Percentiles rank a stretch among this genome's conserved stretches.
Conservation (phyloP, 2,329 filamentous ascomycete species). For the Rachicladosporium sp. region DNA sequence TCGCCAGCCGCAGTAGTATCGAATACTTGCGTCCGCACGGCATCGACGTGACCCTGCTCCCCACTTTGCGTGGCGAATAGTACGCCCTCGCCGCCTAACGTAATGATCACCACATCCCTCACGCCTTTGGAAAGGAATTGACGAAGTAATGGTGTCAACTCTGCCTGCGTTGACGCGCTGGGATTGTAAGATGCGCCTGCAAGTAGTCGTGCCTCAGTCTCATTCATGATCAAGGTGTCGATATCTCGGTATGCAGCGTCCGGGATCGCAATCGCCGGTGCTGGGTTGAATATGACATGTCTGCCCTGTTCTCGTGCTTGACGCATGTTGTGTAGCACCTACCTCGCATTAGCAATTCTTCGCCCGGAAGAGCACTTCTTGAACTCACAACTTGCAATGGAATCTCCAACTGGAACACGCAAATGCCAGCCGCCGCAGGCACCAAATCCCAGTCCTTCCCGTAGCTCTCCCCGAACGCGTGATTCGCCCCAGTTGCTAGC, state of each 20-base stretch:
- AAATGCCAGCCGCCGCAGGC: slow-evolving; percentile 28
- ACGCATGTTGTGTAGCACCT: slow-evolving; percentile 23
- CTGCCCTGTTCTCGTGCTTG: slow-evolving; percentile 17
- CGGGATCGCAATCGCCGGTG: slow-evolving; percentile 56
- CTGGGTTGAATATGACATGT: slow-evolving; percentile 70
- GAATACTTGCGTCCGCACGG: slow-evolving; percentile 63
- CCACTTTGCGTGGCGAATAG: slow-evolving; percentile 18
- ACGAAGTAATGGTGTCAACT: slow-evolving; percentile 24
- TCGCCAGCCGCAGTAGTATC: slow-evolving; percentile 93
- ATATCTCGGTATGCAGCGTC: slow-evolving; percentile 53
- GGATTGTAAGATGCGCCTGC: slow-evolving; percentile 21
- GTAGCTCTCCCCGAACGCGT: slow-evolving; percentile 21
- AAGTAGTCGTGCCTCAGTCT: slow-evolving; percentile 72
- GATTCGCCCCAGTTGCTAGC: slow-evolving; percentile 36
- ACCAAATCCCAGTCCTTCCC: slow-evolving; percentile 25
- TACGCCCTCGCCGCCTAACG: slow-evolving; percentile 51
- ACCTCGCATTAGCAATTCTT: not conserved
- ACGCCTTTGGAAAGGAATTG: slow-evolving; percentile 61
- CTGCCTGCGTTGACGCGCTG: slow-evolving; percentile 19
- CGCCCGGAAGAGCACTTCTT: no score
- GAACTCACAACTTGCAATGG: slow-evolving; percentile 28
- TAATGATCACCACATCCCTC: slow-evolving; percentile 67
- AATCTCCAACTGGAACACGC: slow-evolving; percentile 36
- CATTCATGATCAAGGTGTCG: slow-evolving; percentile 75
- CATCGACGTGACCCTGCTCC: slow-evolving; percentile 24